A percentile compares a stretch with the other conserved stretches of the same genome.
Conservation (phyloP, 2,329 filamentous ascomycete genomes). For the Ceratocystis huliohia region DNA sequence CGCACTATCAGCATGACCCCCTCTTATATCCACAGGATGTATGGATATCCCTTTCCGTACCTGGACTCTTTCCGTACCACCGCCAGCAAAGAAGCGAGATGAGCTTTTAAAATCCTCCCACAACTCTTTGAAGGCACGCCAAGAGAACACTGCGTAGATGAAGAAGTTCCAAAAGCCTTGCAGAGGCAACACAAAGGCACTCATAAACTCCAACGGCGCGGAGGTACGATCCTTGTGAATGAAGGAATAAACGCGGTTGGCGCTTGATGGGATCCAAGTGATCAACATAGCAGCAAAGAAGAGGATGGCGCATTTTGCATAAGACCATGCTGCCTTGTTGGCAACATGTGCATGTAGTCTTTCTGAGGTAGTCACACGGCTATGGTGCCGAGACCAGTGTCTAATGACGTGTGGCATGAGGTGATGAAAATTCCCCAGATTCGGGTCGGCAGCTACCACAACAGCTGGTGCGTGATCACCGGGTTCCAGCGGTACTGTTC, state of each 20-base stretch:
- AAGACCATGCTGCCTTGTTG: conserved; percentile 48
- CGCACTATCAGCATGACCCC: background rate
- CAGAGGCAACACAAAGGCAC: conserved; percentile 57
- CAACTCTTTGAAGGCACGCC: conserved; percentile 38
- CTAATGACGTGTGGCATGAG: conserved; percentile 2
- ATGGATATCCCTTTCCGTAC: background rate
- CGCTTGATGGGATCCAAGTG: conserved; percentile 58
- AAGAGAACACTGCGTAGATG: conserved; percentile 56
- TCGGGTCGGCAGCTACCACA: conserved; percentile 48
- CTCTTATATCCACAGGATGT: background rate
- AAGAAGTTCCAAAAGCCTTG: conserved; percentile 69
- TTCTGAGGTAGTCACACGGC: conserved; percentile 20
- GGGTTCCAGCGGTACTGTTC: conserved; percentile 49
- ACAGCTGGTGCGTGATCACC: conserved; percentile 58
- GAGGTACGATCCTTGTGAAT: conserved; percentile 37
- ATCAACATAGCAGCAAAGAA: conserved; percentile 54
- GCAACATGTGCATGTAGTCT: conserved; percentile 32
- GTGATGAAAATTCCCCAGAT: conserved; percentile 28
- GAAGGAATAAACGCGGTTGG: conserved; percentile 57
- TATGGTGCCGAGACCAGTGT: conserved; percentile 15
- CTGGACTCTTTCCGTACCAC: background rate
- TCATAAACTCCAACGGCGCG: conserved; percentile 49
- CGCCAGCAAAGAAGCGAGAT: background rate
- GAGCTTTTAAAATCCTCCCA: conserved; percentile 23
- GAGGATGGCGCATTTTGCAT: conserved; percentile 50